Conservation (phyloP, 83 land plant genomes). For the Picea abies region DNA sequence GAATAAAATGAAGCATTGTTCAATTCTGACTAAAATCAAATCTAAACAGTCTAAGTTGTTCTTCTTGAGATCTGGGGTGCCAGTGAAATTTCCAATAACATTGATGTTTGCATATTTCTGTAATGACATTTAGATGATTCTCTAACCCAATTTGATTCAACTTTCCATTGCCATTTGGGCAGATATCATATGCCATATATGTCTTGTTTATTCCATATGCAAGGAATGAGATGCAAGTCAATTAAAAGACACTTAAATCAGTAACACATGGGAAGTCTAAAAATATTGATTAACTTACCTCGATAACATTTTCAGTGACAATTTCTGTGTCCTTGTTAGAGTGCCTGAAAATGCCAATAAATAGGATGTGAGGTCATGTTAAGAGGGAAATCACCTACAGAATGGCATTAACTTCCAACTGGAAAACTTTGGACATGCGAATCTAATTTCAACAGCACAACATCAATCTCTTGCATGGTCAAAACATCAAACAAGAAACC, state of each 20-base stretch:
- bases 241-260: background rate
- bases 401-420: background rate
- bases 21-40: too few relatives aligned
- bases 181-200: too few relatives aligned
- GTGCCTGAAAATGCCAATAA: slow-evolving; percentile 11
- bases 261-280: background rate
- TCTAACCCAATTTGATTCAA: too few relatives aligned
- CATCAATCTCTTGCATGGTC: background rate
- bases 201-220: background rate
- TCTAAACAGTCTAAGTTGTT: too few relatives aligned
- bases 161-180: too few relatives aligned
- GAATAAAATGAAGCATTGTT: too few relatives aligned
- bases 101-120: too few relatives aligned
- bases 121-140: too few relatives aligned
- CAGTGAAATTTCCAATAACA: too few relatives aligned
- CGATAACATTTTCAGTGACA: slow-evolving; percentile 3
- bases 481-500: background rate
- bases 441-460: background rate
- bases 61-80: too few relatives aligned
- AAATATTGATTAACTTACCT: background rate
- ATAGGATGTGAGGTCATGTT: background rate
- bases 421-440: background rate
- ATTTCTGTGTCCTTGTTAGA: slow-evolving; percentile 4
- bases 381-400: background rate
- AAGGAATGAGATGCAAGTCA: background rate